Base-by-base conservation (phyloP, 257 asterid species). In the Solanum okadae region DNA sequence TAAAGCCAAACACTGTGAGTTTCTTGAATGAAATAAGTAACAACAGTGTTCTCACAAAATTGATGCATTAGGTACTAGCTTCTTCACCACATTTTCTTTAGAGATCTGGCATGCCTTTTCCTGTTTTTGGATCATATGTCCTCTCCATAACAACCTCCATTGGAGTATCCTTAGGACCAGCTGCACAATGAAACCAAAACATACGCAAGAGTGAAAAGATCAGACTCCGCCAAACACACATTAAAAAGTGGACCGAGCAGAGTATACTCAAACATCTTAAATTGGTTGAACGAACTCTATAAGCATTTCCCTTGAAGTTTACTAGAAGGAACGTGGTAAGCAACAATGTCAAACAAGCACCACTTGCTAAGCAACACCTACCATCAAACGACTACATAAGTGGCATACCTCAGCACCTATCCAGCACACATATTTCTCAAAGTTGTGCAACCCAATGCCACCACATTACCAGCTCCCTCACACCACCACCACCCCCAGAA, bases 151-250 rank as follows among this genome's bases (percentile, higher is more conserved):
- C 98, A 76, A 91, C 73, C 38, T 95, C 98, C 95, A 94, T 87
- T 20, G 96, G 96, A 81, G 98, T 97, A 84, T 95, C 98, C 91
- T 95, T 96, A 52, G 98, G 99, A 87, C 99, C 99, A 86, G 90
- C 99, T 96, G 95, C 93, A 91, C 18, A 90, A 56, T 68, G 75
- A 73, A 89, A 83, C 85, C 87, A 4, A 75, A 25, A 31, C 23
- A 86, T 59, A 71, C 44, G 34, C 8, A 49, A 31, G 22, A 23
- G 49, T 16, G 56, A 11, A 34, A 42, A 23, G 16, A 49, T 15
- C 34, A 86, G 75, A 72, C 34, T 4, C 42, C 1, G 42, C 6
- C 67, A 18, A 46, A 81, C 61, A 81, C 29, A 10, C 42, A 79
- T 16, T 15, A 27, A 25, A 20, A 34, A 14, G 22, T 46, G 34